Base-by-base conservation (phyloP, 768 basidiomycete genomes). In the Naganishia randhawae region DNA sequence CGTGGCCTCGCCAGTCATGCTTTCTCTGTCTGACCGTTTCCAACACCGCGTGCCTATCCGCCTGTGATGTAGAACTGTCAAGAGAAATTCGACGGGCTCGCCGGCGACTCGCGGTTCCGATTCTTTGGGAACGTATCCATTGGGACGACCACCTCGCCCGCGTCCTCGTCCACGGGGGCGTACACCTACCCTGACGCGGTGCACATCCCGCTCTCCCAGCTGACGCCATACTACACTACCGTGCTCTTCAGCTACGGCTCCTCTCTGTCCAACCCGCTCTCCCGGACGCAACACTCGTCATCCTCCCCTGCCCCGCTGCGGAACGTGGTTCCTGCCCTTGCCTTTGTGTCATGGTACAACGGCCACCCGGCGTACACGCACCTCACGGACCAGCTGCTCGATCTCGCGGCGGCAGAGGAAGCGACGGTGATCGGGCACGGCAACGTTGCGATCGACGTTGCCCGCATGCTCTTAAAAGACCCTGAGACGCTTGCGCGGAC, bases 281-380 rank as follows among this genome's bases (percentile, higher is more conserved):
- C 17, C 78, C 85, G 13, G 86, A 90, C 80, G 78, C 84, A 13
- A 29, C 80, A 80, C 39, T 76, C 83, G 82, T 53, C 80, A 87
- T 7, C 83, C 83, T 51, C 85, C 73, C 19, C 83, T 0, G 32
- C 52, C 7, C 74, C 82, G 78, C 50, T 71, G 73, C 16, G 74
- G 77, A 75, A 81, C 81, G 89, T 84, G 72, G 77, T 88, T 2
- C 86, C 92, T 0, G 92, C 93, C 0, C 83, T 96, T 3, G 86
- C 85, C 0, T 80, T 99, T 50, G 93, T 99, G 0, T 90, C 93
- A 72, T 97, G 93, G 94, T 98, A 99, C 81, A 98, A 95, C 14
- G 87, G 85, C 53, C 92, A 98, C 77, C 94, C 94, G 1, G 86
- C 86, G 10, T 81, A 83, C 11, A 83, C 85, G 0, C 83, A 88